A percentile compares a stretch with the other conserved stretches of the same genome.
Conservation (phyloP, 805 yeast species). For the Lipomyces starkeyi region DNA sequence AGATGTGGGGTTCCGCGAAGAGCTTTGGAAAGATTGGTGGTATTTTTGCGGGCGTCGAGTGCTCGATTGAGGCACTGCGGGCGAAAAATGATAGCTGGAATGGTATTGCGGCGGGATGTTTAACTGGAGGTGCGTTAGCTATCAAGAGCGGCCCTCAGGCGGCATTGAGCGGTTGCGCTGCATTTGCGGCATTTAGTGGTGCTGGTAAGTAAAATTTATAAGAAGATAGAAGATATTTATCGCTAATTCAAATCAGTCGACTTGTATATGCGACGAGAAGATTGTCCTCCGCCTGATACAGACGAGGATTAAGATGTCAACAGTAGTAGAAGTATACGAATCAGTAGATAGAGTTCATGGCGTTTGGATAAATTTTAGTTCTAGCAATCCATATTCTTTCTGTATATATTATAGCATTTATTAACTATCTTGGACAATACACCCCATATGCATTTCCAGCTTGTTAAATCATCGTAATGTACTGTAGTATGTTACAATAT, state of each 20-base stretch:
- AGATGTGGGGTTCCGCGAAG: slow-evolving; percentile 88
- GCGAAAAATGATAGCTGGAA: slow-evolving; percentile 93
- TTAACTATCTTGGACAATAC: not conserved
- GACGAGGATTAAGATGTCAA: slow-evolving; percentile 66
- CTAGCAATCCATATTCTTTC: not conserved
- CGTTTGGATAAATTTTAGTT: not conserved
- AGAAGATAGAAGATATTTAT: not conserved
- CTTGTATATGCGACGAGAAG: slow-evolving; percentile 81
- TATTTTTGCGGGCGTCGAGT: slow-evolving; percentile 90
- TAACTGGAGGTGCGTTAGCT: slow-evolving; percentile 96
- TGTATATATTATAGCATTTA: not conserved
- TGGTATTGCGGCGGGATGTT: slow-evolving; percentile 91
- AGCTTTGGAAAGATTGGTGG: slow-evolving; percentile 93
- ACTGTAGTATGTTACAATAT: not conserved
- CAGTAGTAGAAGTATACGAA: not conserved
- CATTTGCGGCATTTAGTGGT: slow-evolving; percentile 93
- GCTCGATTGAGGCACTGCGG: slow-evolving; percentile 81
- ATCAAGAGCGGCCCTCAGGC: slow-evolving; percentile 93
- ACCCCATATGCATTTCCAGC: not conserved
- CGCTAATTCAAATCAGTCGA: slow-evolving; percentile 53
- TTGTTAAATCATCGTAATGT: not conserved
- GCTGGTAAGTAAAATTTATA: slow-evolving; percentile 52
- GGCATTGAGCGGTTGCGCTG: slow-evolving; percentile 91
- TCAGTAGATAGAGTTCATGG: not conserved
- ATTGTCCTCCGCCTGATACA: slow-evolving; percentile 79